These are phyloP conservation scores for Hypoxylon intermedium DNA, from an alignment of 495 filamentous ascomycete genomes.

Conservation along the genomic window DNA sequence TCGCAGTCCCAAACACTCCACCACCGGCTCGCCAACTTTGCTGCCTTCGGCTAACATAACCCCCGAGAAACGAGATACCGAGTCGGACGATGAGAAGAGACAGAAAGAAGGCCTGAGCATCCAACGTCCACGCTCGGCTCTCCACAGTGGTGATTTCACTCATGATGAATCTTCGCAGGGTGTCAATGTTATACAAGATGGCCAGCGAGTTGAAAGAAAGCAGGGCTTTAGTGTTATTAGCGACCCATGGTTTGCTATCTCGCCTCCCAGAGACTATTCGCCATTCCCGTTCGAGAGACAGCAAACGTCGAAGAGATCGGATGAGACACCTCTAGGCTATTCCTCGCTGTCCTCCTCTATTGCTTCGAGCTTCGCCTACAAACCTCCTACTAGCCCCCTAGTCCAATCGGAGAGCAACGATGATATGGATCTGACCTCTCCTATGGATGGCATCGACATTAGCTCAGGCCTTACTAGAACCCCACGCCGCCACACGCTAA, in stretches of 20 bases:
- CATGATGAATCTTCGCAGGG: slow-evolving; percentile 54
- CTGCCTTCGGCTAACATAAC: slow-evolving; percentile 52
- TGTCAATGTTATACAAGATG: slow-evolving; percentile 6
- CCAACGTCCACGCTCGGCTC: slow-evolving; percentile 82
- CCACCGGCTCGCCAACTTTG: slow-evolving; percentile 43
- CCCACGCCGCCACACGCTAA: slow-evolving; percentile 50
- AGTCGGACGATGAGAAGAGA: slow-evolving; percentile 40
- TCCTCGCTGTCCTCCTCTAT: slow-evolving; percentile 75
- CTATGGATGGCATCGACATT: slow-evolving; percentile 56
- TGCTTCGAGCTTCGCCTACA: slow-evolving; percentile 84
- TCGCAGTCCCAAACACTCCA: slow-evolving; percentile 47
- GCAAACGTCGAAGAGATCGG: slow-evolving; percentile 38
- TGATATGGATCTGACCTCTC: slow-evolving; percentile 70
- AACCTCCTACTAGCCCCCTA: slow-evolving; percentile 89
- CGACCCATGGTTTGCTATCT: slow-evolving; percentile 51
- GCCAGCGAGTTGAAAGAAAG: slow-evolving; percentile 9
- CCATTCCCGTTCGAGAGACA: slow-evolving; percentile 48
- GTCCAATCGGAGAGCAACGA: slow-evolving; percentile 90
- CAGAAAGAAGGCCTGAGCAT: slow-evolving; percentile 64
- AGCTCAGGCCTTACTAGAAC: slow-evolving; percentile 38
- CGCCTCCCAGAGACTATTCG: slow-evolving; percentile 54
- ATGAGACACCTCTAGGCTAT: slow-evolving; percentile 52
- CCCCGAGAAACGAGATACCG: slow-evolving; percentile 47
- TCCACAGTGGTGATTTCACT: slow-evolving; percentile 90
- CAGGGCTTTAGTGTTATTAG: slow-evolving; percentile 17